phyloP scores from a whole-genome alignment of 2,329 filamentous ascomycete genomes.

The Cladophialophora immunda region DNA sequence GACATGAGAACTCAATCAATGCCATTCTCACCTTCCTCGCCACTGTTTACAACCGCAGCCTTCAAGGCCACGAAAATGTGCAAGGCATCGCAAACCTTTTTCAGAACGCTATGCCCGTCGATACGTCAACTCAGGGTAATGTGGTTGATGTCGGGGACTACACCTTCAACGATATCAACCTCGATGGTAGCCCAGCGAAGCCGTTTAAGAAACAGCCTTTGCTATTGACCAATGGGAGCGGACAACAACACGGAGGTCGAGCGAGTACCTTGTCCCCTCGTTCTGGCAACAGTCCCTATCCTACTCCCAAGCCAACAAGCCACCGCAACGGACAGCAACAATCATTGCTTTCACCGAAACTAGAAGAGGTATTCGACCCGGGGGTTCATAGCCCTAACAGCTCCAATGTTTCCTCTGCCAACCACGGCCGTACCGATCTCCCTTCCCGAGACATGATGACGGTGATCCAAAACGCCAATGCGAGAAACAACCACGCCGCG shows the following conservation, averaged over 20 bases:
- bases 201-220: slow-evolving; percentile 57
- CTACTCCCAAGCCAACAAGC: slow-evolving; percentile 16
- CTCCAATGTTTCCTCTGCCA: slow-evolving; percentile 19
- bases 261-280: slow-evolving; percentile 51
- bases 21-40: slow-evolving; percentile 97
- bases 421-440: slow-evolving; percentile 25
- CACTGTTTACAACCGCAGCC: slow-evolving; percentile 92
- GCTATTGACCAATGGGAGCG: slow-evolving; percentile 55
- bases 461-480: slow-evolving; percentile 58
- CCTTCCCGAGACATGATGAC: slow-evolving; percentile 59
- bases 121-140: slow-evolving; percentile 63
- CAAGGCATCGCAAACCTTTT: slow-evolving; percentile 78
- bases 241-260: slow-evolving; percentile 41
- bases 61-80: slow-evolving; percentile 81
- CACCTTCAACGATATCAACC: slow-evolving; percentile 47
- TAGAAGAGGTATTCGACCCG: slow-evolving; percentile 56
- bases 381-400: slow-evolving; percentile 36
- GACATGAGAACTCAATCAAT: slow-evolving; percentile 99
- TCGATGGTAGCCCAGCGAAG: slow-evolving; percentile 46
- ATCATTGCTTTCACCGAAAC: slow-evolving; percentile 44
- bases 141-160: slow-evolving; percentile 71
- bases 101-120: slow-evolving; percentile 70
- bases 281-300: slow-evolving; percentile 40
- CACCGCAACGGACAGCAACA: slow-evolving; percentile 19
- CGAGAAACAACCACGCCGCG: slow-evolving; percentile 44